These are phyloP conservation scores for Camellia lanceoleosa DNA, from an alignment of 148 eudicot genomes.

Conservation along the genomic window DNA sequence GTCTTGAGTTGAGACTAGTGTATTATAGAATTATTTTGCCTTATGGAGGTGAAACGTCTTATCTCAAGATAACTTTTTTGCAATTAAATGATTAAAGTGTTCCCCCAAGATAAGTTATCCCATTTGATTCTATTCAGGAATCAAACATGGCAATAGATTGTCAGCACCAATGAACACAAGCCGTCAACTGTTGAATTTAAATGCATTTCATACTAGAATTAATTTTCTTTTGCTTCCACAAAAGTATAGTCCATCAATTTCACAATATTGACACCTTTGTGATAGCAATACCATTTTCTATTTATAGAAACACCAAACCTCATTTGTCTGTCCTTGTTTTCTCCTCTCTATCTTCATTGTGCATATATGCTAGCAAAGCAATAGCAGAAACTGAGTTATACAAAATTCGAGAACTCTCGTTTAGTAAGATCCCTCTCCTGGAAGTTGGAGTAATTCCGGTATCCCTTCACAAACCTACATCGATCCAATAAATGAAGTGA, in stretches of 20 bases:
- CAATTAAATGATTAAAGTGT: too few species aligned
- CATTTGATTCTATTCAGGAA: too few species aligned
- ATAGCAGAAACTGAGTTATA: not conserved
- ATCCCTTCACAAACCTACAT: slow-evolving; percentile 33
- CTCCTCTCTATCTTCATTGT: not conserved
- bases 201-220: too few species aligned
- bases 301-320: not conserved
- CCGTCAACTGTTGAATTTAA: too few species aligned
- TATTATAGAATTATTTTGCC: too few species aligned
- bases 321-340: not conserved
- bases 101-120: too few species aligned
- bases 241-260: not conserved
- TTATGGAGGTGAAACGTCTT: too few species aligned
- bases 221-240: not conserved
- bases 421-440: slow-evolving; percentile 21
- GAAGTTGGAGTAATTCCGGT: slow-evolving; percentile 64
- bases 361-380: not conserved
- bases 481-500: too few species aligned
- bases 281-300: not conserved
- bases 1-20: too few species aligned
- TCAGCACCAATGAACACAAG: too few species aligned
- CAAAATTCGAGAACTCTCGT: not conserved
- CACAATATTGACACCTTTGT: not conserved
- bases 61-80: too few species aligned
- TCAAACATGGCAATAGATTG: too few species aligned